A percentile compares a stretch with the other conserved stretches of the same genome.
phyloP scores from a whole-genome alignment of 495 filamentous ascomycete genomes.

The Penicillium egyptiacum region DNA sequence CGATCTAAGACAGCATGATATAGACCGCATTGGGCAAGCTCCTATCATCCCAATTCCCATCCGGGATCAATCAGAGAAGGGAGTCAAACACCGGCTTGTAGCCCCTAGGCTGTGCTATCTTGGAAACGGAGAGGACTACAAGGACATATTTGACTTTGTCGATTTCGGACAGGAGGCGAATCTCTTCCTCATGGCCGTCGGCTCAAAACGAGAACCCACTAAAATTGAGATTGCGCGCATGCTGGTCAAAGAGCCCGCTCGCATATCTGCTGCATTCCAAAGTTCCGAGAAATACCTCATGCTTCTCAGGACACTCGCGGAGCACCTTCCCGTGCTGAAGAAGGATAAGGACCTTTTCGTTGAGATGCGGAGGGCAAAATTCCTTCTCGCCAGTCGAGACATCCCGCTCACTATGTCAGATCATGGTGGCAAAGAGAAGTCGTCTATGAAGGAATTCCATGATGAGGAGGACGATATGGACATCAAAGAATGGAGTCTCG shows the following conservation, averaged over 20 bases:
- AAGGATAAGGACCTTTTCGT: slow-evolving; percentile 73
- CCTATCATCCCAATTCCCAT: slow-evolving; percentile 68
- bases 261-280: slow-evolving; percentile 73
- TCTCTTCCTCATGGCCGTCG: slow-evolving; percentile 79
- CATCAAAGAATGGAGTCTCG: slow-evolving; percentile 75
- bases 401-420: slow-evolving; percentile 46
- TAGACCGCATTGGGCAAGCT: slow-evolving; percentile 58
- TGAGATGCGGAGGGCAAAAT: slow-evolving; percentile 72
- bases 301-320: slow-evolving; percentile 73
- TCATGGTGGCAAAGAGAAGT: slow-evolving; percentile 25
- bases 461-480: slow-evolving; percentile 67
- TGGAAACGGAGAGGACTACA: slow-evolving; percentile 70
- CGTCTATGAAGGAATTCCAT: slow-evolving; percentile 41
- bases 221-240: slow-evolving; percentile 78
- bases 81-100: slow-evolving; percentile 44
- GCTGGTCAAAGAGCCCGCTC: slow-evolving; percentile 74
- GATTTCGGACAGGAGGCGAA: slow-evolving; percentile 89
- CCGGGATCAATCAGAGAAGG: slow-evolving; percentile 37
- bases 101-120: slow-evolving; percentile 74
- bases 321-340: slow-evolving; percentile 65
- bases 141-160: slow-evolving; percentile 93
- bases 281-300: slow-evolving; percentile 81
- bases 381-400: slow-evolving; percentile 78
- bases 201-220: slow-evolving; percentile 87
- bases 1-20: slow-evolving; percentile 64